Percentiles rank a stretch among this genome's conserved stretches.
Evolutionary conservation across 192 early-diverging fungal genomes (phyloP).

Genomic region (Phycomyces blakesleeanus): DNA sequence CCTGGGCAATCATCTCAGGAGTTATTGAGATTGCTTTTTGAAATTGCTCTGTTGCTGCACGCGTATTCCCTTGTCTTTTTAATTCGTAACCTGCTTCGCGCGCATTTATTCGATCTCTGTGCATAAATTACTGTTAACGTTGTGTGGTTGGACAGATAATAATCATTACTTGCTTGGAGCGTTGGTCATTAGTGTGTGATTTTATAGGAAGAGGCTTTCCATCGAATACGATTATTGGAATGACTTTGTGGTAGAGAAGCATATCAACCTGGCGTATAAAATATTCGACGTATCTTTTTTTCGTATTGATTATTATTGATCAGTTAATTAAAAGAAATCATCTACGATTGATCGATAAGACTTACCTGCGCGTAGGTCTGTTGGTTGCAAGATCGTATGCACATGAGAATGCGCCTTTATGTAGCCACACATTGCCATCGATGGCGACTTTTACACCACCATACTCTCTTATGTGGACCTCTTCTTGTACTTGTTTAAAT

Average conservation of each 20-base stretch:
- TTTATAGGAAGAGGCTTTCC: conserved; percentile 89
- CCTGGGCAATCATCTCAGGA: conserved; percentile 2
- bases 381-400: conserved; percentile 72
- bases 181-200: conserved; percentile 61
- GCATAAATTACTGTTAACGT: neutral
- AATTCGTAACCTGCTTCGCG: neutral
- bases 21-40: neutral
- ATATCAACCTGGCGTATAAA: conserved; percentile 77
- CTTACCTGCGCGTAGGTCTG: conserved; percentile 65
- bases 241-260: conserved; percentile 66
- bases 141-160: too few species aligned
- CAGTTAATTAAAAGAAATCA: too few species aligned
- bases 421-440: conserved; percentile 96
- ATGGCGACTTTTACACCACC: conserved; percentile 73
- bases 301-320: neutral
- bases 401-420: conserved; percentile 83
- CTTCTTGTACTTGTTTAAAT: conserved; percentile 67
- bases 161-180: conserved; percentile 52
- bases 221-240: conserved; percentile 92
- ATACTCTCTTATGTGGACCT: conserved; percentile 68
- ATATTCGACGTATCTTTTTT: conserved; percentile 84
- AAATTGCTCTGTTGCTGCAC: conserved; percentile 3
- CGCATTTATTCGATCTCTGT: neutral
- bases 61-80: neutral
- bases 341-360: neutral